Base-by-base conservation (phyloP, 257 asterid species). In the Anisodus acutangulus region DNA sequence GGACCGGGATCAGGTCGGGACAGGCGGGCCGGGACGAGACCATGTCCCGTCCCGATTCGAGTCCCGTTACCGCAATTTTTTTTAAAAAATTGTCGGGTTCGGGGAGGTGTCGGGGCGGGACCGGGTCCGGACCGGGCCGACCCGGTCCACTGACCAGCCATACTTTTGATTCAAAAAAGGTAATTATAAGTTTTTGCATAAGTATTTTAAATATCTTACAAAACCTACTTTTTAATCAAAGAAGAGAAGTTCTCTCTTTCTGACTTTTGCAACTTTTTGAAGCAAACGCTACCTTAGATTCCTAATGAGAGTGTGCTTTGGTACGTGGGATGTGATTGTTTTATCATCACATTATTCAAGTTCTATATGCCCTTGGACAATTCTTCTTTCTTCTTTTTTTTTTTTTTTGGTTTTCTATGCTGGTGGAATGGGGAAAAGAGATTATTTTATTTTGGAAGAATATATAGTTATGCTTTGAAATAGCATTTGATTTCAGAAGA, bases 241-340 rank as follows among this genome's bases (percentile, higher is more conserved):
- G 3, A 19, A 60, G 8, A 41, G 8, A 17, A 17, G 12, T 39
- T 15, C 0, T 13, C 8, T 4, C 3, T 4, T 5, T 66, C 0
- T 15, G 6, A 68, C 51, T 67, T 67, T 8, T 3, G 9, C 57
- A 3, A 43, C 35, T 70, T 70, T 69, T 70, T 70, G 8, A 9
- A 70, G 31, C 22, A 26, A 43, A 70, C 79, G 79, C 79, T 70
- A 70, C 57, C 31, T 41, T 70, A 17, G 79, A 70, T 70, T 70
- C 79, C 79, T 43, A 16, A 70, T 70, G 16, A 3, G 8, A 37
- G 26, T 37, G 26, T 67, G 10, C 76, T 37, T 68, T 68, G 11
- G 4, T 62, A 9, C 69, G 35, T 43, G 35, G 17, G 31, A 41
- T 41, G 79, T n/a, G 17, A 70, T 43, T 43, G 79, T 70, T 43